Evolutionary conservation across 2,329 filamentous ascomycete species (phyloP), one percentile per base, ranked within the genome.

Genomic region (Neodidymelliopsis sp.): DNA sequence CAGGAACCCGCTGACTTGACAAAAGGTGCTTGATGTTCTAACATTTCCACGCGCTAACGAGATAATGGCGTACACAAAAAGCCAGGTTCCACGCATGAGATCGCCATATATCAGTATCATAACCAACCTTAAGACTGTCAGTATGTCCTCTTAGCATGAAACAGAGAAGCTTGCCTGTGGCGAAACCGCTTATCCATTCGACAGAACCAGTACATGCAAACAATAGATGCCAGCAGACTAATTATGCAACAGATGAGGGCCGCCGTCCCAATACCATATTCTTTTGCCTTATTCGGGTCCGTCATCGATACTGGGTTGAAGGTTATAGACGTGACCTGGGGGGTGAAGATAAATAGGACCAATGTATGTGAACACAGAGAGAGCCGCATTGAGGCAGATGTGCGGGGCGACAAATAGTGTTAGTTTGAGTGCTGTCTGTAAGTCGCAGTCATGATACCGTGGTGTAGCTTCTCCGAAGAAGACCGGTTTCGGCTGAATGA

Each of bases 171-270:
- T 74, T 74, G 86, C 85, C 87, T 84, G 67, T 91, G 87, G 34
- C 89, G 83, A 69, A 91, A 92, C 55, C 81, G 85, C 63, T 87
- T 81, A 57, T 84, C 81, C 86, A 91, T 91, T 54, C 84, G 80
- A 48, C 83, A 75, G 65, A 92, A 91, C 85, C 86, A 91, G 72
- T 87, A 88, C 29, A 87, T 49, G 29, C 47, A 49, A 10, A 49
- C 5, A 2, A 43, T 28, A 3, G 39, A 49, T 15, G 47, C 39
- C 6, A 49, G 28, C 2, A 49, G 34, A 16, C 47, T 49, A 15
- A 38, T 13, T 2, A 27, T 39, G 29, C 27, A 27, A 30, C 47
- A 49, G 1, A 30, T 15, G 12, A 49, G 39, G 9, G 19, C 34
- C 5, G 47, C 47, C 4, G 24, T 27, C 8, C 47, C 47, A 15